Percentiles rank a stretch among this genome's conserved stretches.
Conservation (phyloP, 495 filamentous ascomycete genomes). For the Oidiodendron maius region DNA sequence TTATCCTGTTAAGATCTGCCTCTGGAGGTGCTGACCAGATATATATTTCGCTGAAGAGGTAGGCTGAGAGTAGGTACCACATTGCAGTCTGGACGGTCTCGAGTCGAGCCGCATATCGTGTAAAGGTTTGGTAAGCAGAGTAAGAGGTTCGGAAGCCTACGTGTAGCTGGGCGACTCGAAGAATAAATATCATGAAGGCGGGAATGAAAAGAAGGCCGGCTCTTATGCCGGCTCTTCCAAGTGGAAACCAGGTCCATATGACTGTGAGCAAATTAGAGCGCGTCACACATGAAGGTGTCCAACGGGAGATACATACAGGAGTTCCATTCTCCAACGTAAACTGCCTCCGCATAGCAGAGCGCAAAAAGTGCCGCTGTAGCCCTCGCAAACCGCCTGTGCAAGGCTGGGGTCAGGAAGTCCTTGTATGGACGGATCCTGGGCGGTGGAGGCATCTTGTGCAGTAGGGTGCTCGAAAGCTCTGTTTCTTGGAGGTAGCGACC, state of each 20-base stretch:
- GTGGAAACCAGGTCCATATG: constrained; percentile 80
- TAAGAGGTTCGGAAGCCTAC: constrained; percentile 62
- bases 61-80: constrained; percentile 73
- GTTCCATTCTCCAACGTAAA: constrained; percentile 64
- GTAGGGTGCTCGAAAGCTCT: not conserved
- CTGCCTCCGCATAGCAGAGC: constrained; percentile 68
- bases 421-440: constrained; percentile 33
- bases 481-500: constrained; percentile 13
- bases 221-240: constrained; percentile 69
- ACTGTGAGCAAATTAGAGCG: constrained; percentile 38
- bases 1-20: constrained; percentile 66
- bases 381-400: constrained; percentile 80
- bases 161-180: constrained; percentile 84
- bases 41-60: constrained; percentile 77
- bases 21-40: constrained; percentile 64
- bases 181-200: constrained; percentile 61
- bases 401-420: constrained; percentile 81
- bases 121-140: constrained; percentile 59
- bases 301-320: constrained; percentile 41
- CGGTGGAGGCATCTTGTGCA: constrained; percentile 17
- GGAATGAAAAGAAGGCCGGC: constrained; percentile 69
- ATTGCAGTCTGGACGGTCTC: constrained; percentile 59
- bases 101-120: constrained; percentile 44
- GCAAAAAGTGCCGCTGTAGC: constrained; percentile 60
- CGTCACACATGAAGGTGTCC: not conserved